Conservation (phyloP, 2,329 filamentous ascomycete genomes). For the Ceratocystis eucalypticola region DNA sequence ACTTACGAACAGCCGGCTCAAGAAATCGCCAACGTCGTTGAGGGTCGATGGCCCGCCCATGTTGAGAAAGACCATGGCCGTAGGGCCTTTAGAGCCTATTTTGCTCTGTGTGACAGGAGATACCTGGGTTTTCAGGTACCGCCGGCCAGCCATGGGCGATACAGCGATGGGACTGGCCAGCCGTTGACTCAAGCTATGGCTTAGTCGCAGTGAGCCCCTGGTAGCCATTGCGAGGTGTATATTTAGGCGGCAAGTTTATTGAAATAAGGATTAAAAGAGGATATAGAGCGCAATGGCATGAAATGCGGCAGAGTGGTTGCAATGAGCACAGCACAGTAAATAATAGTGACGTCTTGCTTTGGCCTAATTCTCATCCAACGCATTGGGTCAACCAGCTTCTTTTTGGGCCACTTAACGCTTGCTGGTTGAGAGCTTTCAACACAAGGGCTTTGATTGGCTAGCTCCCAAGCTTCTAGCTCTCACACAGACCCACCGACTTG, state of each 20-base stretch:
- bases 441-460: neutral
- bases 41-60: conserved; percentile 92
- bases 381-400: neutral
- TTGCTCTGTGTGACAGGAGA: conserved; percentile 71
- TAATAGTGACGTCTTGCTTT: neutral
- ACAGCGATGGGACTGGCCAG: conserved; percentile 24
- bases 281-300: neutral
- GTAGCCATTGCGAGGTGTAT: conserved; percentile 24
- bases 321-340: neutral
- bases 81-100: conserved; percentile 61
- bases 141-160: conserved; percentile 21
- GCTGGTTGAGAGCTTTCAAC: neutral
- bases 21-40: conserved; percentile 75
- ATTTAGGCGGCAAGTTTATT: neutral
- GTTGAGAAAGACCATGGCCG: conserved; percentile 97
- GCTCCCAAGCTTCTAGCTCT: neutral
- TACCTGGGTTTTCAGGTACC: conserved; percentile 32
- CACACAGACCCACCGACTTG: neutral
- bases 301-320: neutral
- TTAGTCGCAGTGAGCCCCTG: conserved; percentile 24
- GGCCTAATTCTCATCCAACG: neutral
- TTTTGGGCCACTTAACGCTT: neutral
- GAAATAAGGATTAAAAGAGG: neutral
- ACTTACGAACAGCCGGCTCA: conserved; percentile 80
- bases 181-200: conserved; percentile 19